Conservation (phyloP, 1,284 basidiomycete species). For the Melampsora americana region DNA sequence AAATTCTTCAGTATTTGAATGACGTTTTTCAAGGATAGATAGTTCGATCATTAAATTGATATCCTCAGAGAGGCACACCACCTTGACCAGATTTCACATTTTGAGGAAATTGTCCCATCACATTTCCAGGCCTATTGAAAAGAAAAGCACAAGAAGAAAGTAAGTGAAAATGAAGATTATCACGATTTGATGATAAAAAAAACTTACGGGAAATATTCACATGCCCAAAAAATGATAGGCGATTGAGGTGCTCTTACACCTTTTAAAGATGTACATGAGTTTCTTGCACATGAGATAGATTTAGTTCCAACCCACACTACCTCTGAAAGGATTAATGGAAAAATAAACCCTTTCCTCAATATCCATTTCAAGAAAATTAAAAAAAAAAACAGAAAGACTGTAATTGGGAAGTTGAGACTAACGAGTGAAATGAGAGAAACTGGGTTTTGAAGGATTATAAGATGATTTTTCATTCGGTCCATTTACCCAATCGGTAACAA, state of each 20-base stretch:
- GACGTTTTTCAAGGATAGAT: not conserved
- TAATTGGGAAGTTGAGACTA: not conserved
- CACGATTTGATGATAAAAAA: not conserved
- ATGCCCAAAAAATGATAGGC: slow-evolving; percentile 23
- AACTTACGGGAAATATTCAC: slow-evolving; percentile 40
- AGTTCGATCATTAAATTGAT: not conserved
- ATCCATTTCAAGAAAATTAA: not conserved
- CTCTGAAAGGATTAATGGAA: no score
- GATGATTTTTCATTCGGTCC: slow-evolving; percentile 25
- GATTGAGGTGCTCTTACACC: slow-evolving; percentile 26
- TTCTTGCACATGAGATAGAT: slow-evolving; percentile 22
- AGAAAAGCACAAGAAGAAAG: not conserved
- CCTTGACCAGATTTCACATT: slow-evolving; percentile 32
- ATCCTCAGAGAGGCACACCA: slow-evolving; percentile 18
- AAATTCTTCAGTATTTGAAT: not conserved
- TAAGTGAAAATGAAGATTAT: no score
- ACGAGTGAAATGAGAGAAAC: slow-evolving; percentile 38
- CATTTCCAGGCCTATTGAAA: slow-evolving; percentile 23
- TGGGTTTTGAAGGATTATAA: slow-evolving; percentile 19
- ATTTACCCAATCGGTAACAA: slow-evolving; percentile 23
- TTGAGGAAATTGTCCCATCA: slow-evolving; percentile 29
- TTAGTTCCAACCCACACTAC: slow-evolving; percentile 33
- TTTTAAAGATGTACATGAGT: slow-evolving; percentile 1
- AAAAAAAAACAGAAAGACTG: not conserved
- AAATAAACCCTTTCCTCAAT: no score